Evolutionary conservation across 1,284 basidiomycete species (phyloP).

Genomic region (Naganishia albida): DNA sequence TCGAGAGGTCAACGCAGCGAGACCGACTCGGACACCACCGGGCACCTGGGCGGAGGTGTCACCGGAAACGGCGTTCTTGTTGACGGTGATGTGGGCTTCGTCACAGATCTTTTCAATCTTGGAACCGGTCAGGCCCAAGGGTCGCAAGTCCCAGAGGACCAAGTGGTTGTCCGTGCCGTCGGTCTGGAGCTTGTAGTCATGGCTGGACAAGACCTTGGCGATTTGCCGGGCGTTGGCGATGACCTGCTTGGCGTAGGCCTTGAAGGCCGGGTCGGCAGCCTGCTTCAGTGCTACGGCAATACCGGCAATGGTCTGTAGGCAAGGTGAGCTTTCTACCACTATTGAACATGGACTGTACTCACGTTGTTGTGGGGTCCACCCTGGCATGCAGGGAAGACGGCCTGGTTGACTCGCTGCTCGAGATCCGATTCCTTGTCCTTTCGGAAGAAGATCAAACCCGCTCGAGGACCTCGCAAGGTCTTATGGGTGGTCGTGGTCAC

Average conservation of each 20-base stretch:
- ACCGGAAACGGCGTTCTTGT: conserved; percentile 96
- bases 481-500: conserved; percentile 99
- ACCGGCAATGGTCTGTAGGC: conserved; percentile 81
- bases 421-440: conserved; percentile 85
- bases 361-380: conserved; percentile 99
- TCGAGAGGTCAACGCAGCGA: conserved; percentile 90
- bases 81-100: conserved; percentile 86
- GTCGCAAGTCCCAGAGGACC: conserved; percentile 95
- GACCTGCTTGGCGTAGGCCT: conserved; percentile 91
- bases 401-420: conserved; percentile 94
- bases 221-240: conserved; percentile 82
- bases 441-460: conserved; percentile 98
- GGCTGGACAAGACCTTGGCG: conserved; percentile 67
- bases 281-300: conserved; percentile 95
- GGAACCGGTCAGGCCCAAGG: conserved; percentile 90
- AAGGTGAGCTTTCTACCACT: conserved; percentile 6
- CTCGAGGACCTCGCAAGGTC: conserved; percentile 96
- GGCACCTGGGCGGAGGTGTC: conserved; percentile 93
- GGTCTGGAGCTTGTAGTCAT: conserved; percentile 95
- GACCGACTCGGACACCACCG: conserved; percentile 95
- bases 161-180: conserved; percentile 97
- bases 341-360: conserved; percentile 42
- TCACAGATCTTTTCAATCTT: conserved; percentile 99
- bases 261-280: conserved; percentile 86
- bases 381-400: conserved; percentile 99